Evolutionary conservation across 1,139 yeast genomes (phyloP), one percentile per base, ranked within the genome.

Genomic region (Debaryomyces robertsiae): DNA sequence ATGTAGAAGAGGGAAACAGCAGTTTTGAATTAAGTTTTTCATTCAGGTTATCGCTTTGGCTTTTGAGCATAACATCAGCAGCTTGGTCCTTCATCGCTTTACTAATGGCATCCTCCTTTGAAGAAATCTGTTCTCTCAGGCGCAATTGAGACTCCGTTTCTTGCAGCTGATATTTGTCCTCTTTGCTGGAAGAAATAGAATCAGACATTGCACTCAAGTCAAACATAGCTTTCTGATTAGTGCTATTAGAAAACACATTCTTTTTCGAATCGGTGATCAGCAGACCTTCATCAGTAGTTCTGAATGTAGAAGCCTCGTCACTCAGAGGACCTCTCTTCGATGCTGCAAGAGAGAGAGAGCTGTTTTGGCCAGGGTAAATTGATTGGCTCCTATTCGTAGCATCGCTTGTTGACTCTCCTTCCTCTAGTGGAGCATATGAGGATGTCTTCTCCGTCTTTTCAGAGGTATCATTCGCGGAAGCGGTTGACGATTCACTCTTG

Each of bases 341-440:
- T 28, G 11, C 25, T 3, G 39, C 41, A 25, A 42, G n/a, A n/a
- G n/a, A 42, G 13, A 44, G 41, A 14, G 42, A 32, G 17, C 14
- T 32, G 30, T 31, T 11, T n/a, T 35, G 31, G 11, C 13, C 30
- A 16, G 25, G n/a, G 3, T 16, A 30, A 2, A 37, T 39, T 22
- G 39, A 41, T 24, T 43, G 40, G 24, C 24, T n/a, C 19, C 13
- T 14, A 30, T 6, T 30, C 17, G 34, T 14, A 18, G 15, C 17
- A 4, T 17, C 17, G 10, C 17, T 19, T 11, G 22, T 30, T 14
- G 47, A 38, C 16, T 18, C 30, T 9, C 30, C 34, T 29, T 15
- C 30, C 18, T 9, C 30, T 10, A 17, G 5, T 9, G 9, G 27
- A 13, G 39, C 41, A 29, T 41, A 43, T 18, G 46, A 38, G 7